Evolutionary conservation across 208 protist genomes (phyloP), one percentile per base, ranked within the genome.

Genomic region (Trypanosomatidae sp.): DNA sequence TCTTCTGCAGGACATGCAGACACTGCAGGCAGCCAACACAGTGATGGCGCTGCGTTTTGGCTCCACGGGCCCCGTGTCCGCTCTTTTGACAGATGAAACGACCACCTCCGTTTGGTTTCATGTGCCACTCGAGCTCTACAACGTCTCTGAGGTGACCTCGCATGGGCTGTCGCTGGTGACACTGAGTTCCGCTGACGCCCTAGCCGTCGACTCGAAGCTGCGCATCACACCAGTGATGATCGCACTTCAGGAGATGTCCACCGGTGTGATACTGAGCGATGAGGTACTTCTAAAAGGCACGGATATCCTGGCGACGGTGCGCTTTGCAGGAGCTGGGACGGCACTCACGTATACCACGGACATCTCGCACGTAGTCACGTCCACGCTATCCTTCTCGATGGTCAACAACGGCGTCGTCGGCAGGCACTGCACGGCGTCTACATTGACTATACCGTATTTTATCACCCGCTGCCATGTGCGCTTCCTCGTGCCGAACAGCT

Each of bases 391-490:
- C 43, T 80, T 94, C 28, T 86, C 90, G 7, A 76, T 94, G 74
- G 76, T 92, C 28, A 91, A 91, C 76, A 89, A 91, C 62, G 87
- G 87, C 43, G 78, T 78, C 10, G 67, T 79, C 5, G 85, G 90
- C 30, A 56, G 55, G 62, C 62, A 66, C 17, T 92, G 90, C 69
- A 80, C 74, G 17, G 79, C 89, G 19, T 83, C 86, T 28, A 62
- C 69, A 41, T 73, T 67, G 30, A 10, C 67, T 33, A 71, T 93
- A 17, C 66, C 77, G 22, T 93, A 86, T 80, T 68, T 91, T 17
- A 62, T 90, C 30, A 69, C 69, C 19, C 67, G 79, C 50, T 65
- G 79, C 66, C 65, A 70, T 15, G 47, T 91, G 56, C 76, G 80
- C 10, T 71, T 93, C 39, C 58, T 72, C 46, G 30, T 93, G 1